These are phyloP conservation scores for Phialemonium atrogriseum DNA, from an alignment of 2,329 filamentous ascomycete species.

Conservation along the genomic window DNA sequence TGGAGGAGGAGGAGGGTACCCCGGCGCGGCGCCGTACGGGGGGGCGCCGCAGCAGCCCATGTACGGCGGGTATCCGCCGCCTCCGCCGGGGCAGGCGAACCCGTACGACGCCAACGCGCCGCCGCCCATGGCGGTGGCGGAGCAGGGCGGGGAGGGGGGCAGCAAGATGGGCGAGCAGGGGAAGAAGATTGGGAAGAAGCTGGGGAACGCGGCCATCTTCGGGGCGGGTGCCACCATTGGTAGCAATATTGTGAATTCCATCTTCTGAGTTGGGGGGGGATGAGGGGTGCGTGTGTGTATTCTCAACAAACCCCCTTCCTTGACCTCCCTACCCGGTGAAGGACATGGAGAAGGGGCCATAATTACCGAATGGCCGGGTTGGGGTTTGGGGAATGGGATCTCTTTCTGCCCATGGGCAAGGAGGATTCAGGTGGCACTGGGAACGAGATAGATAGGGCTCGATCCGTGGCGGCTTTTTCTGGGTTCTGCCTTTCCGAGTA, in stretches of 20 bases:
- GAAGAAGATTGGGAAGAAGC: constrained; percentile 95
- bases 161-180: constrained; percentile 65
- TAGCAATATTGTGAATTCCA: constrained; percentile 81
- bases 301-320: background rate
- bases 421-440: no score
- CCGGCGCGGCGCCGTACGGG: constrained; percentile 16
- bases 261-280: constrained; percentile 56
- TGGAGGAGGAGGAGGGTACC: constrained; percentile 8
- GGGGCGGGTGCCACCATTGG: constrained; percentile 89
- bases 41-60: constrained; percentile 20
- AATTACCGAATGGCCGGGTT: no score
- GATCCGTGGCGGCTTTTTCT: no score
- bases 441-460: no score
- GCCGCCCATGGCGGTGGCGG: constrained; percentile 61
- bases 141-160: constrained; percentile 34
- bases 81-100: constrained; percentile 42
- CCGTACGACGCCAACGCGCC: constrained; percentile 66
- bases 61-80: constrained; percentile 30
- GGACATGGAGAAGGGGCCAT: no score
- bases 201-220: constrained; percentile 77
- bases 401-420: no score
- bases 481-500: no score
- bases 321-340: no score
- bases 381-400: no score
- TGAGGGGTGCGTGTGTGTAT: no score